Percentiles rank a stretch among this genome's conserved stretches.
phyloP scores from a whole-genome alignment of 2,329 filamentous ascomycete species.

The Fusarium sarcochroum region DNA sequence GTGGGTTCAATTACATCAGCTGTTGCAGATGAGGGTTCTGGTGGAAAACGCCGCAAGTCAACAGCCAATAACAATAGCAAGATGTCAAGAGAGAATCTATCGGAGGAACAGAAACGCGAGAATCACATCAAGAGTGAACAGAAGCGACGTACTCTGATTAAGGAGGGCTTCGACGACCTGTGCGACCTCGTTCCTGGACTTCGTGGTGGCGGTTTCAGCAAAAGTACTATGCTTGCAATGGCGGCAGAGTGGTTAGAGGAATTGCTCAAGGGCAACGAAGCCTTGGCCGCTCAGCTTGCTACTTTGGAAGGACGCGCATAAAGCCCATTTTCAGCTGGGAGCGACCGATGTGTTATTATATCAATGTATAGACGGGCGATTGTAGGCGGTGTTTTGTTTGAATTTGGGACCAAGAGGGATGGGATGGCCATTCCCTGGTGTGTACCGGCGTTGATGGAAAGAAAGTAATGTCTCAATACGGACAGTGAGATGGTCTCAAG shows the following conservation, averaged over 20 bases:
- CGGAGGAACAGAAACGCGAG: slow-evolving; percentile 84
- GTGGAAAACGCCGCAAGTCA: slow-evolving; percentile 67
- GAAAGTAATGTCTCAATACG: slow-evolving; percentile 17
- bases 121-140: slow-evolving; percentile 93
- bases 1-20: slow-evolving; percentile 50
- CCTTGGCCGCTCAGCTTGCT: slow-evolving; percentile 68
- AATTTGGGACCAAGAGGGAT: slow-evolving; percentile 23
- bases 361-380: slow-evolving; percentile 34
- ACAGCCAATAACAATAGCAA: slow-evolving; percentile 59
- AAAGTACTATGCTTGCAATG: slow-evolving; percentile 83
- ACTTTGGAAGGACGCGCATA: slow-evolving; percentile 48
- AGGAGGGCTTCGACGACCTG: slow-evolving; percentile 86
- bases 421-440: slow-evolving; percentile 33
- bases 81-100: slow-evolving; percentile 76
- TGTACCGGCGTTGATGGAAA: slow-evolving; percentile 43
- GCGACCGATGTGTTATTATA: slow-evolving; percentile 12
- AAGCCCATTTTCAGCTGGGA: slow-evolving; percentile 2
- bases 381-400: slow-evolving; percentile 26
- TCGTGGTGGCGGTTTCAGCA: slow-evolving; percentile 82
- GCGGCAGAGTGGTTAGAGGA: slow-evolving; percentile 84
- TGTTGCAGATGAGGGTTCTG: slow-evolving; percentile 53
- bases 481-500: slow-evolving; percentile 17
- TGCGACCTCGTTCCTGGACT: slow-evolving; percentile 82
- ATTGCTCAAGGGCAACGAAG: slow-evolving; percentile 76
- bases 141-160: slow-evolving; percentile 85